These are phyloP conservation scores for Coniochaeta prunicola DNA, from an alignment of 2,329 filamentous ascomycete species.

Conservation along the genomic window DNA sequence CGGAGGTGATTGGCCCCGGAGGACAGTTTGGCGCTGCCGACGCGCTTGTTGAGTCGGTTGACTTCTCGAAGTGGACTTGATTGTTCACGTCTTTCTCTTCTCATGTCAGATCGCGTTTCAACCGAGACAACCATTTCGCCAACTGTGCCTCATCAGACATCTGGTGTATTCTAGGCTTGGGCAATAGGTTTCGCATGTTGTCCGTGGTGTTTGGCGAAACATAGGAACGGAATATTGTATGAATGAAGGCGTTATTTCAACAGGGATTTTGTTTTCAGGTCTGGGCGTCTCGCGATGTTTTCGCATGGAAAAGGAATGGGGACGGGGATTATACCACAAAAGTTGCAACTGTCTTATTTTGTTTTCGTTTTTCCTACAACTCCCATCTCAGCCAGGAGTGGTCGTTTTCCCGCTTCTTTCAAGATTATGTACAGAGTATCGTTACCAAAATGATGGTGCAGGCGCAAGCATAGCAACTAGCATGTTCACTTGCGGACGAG, in stretches of 20 bases:
- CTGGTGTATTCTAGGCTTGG: background rate
- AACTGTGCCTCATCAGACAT: background rate
- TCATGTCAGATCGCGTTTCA: background rate
- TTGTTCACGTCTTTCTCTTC: background rate
- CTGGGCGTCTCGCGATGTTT: background rate
- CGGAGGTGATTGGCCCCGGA: constrained; percentile 33
- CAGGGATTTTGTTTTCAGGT: background rate
- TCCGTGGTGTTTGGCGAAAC: background rate
- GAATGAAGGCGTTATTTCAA: background rate
- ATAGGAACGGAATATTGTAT: background rate
- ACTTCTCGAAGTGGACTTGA: constrained; percentile 44
- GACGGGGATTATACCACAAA: constrained; percentile 27
- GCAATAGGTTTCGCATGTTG: background rate
- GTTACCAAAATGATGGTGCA: background rate
- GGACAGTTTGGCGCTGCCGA: constrained; percentile 21
- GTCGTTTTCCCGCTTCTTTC: background rate
- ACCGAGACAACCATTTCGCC: background rate
- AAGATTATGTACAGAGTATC: background rate
- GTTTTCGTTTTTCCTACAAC: constrained; percentile 10
- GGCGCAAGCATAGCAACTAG: background rate
- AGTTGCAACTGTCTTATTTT: constrained; percentile 16
- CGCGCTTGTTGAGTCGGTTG: constrained; percentile 35
- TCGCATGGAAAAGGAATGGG: background rate
- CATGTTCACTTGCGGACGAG: background rate
- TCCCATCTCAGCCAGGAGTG: background rate